Base-by-base conservation (phyloP, 768 basidiomycete species). In the Kwoniella dejecticola region DNA sequence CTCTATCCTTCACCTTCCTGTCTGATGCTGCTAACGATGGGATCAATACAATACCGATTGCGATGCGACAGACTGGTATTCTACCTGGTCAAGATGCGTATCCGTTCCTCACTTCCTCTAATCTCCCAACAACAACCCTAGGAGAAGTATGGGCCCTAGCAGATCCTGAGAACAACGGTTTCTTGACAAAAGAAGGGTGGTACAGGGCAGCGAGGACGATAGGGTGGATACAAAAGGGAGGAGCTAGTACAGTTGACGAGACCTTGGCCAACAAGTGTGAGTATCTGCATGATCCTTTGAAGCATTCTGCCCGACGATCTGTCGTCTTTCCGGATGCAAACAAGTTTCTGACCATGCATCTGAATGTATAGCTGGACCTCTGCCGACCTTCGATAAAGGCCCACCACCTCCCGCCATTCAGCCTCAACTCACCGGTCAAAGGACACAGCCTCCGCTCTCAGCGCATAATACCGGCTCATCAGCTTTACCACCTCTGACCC, bases 101-200 rank as follows among this genome's bases (percentile, higher is more conserved):
- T 76, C 86, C 84, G 75, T 83, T 94, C 62, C 91, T 98, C 72
- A 83, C 85, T 62, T 88, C 89, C 59, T 88, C 94, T 54, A 87
- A 89, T 73, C 85, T 98, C 62, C 81, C 86, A 38, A 87, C 91
- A 8, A 81, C 84, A 17, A 83, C 84, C 33, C 86, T 99, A 64
- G 91, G 94, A 45, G 91, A 96, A 81, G 88, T 99, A 66, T 99
- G 96, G 95, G 85, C 82, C 61, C 81, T 98, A 60, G 88, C 92
- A 50, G 96, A 99, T 82, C 87, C 89, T 57, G 88, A 93, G 30
- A 94, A 97, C 82, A 90, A 90, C 63, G 96, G 96, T 1, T 92
- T 88, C 81, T 84, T 99, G 55, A 88, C 91, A 11, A 86, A 85
- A 67, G 93, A 90, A 74, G 89, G 90, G 44, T 90, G 92, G 69